A percentile compares a stretch with the other conserved stretches of the same genome.
Evolutionary conservation across 2,329 filamentous ascomycete genomes (phyloP).

Genomic region (Colletotrichum sublineola): DNA sequence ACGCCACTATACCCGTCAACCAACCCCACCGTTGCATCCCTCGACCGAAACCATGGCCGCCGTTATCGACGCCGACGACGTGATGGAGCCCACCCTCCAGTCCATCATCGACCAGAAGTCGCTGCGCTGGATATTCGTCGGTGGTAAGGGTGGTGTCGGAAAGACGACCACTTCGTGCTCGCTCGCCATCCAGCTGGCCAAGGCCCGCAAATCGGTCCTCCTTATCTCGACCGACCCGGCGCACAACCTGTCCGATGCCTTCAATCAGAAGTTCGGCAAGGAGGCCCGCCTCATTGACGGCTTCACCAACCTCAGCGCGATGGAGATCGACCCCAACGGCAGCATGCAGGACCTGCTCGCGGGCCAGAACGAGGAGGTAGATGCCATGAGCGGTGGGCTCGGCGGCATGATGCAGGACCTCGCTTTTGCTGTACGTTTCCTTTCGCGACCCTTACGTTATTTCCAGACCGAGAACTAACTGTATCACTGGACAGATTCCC

Average conservation of each 20-base stretch:
- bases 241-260: constrained; percentile 97
- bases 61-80: constrained; percentile 75
- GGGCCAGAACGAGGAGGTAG: constrained; percentile 74
- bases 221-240: constrained; percentile 98
- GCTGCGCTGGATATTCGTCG: constrained; percentile 98
- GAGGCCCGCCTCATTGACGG: constrained; percentile 93
- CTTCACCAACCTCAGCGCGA: constrained; percentile 93
- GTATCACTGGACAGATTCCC: constrained; percentile 77
- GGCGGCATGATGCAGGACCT: constrained; percentile 99
- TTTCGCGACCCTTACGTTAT: constrained; percentile 10
- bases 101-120: constrained; percentile 95
- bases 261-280: constrained; percentile 99
- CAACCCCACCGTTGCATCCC: background rate
- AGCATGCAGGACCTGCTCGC: constrained; percentile 96
- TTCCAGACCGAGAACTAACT: background rate
- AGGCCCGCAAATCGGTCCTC: constrained; percentile 93
- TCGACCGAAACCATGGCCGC: constrained; percentile 53
- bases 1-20: background rate
- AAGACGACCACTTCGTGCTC: constrained; percentile 99
- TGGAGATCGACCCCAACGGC: constrained; percentile 99
- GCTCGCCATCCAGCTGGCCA: constrained; percentile 96
- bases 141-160: constrained; percentile 97
- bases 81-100: constrained; percentile 91
- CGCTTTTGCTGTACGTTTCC: constrained; percentile 83
- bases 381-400: constrained; percentile 80